Base-by-base conservation (phyloP, 1,284 basidiomycete species). In the Prillingera fragicola region DNA sequence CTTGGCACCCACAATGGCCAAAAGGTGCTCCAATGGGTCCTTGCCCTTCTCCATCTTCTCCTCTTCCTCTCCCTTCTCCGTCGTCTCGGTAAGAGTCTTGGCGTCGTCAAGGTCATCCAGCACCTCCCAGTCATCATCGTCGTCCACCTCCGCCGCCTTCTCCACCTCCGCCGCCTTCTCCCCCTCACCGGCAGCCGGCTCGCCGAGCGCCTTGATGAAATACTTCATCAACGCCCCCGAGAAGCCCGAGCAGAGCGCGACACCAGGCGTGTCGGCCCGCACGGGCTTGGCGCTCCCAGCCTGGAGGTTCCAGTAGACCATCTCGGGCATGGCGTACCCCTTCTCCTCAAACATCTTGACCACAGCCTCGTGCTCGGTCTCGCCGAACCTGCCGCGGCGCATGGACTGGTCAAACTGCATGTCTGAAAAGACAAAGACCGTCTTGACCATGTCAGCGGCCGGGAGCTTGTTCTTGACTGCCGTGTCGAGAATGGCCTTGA, bases 381-480 rank as follows among this genome's bases (percentile, higher is more conserved):
- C 73, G 77, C 81, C 83, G 5, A 58, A 56, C n/a, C n/a, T n/a
- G 5, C 15, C 38, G 0, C 35, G 45, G 0, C 50, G 36, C 18
- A 32, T 42, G 41, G 71, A 67, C 3, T 47, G 43, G 60, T 85
- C 80, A 51, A 85, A 85, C 67, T 85, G 82, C 84, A 85, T 85
- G 58, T 85, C 82, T 5, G 77, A 78, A 63, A 86, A 85, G 32
- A 85, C 74, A 57, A 85, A 84, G 0, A 86, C 65, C 12, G 79
- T 76, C 69, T 83, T 81, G 46, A 85, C 75, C 83, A 85, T 85
- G 41, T 84, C 77, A 39, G 81, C 80, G 45, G 74, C 75, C 36
- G 73, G 71, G n/a, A 86, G 68, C 0, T 77, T 71, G 56, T 80
- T 66, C 55, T 73, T 56, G 43, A 77, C 54, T 4, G 83, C 82